These are phyloP conservation scores for Lactarius pseudohatsudake DNA, from an alignment of 768 basidiomycete species.

Conservation along the genomic window DNA sequence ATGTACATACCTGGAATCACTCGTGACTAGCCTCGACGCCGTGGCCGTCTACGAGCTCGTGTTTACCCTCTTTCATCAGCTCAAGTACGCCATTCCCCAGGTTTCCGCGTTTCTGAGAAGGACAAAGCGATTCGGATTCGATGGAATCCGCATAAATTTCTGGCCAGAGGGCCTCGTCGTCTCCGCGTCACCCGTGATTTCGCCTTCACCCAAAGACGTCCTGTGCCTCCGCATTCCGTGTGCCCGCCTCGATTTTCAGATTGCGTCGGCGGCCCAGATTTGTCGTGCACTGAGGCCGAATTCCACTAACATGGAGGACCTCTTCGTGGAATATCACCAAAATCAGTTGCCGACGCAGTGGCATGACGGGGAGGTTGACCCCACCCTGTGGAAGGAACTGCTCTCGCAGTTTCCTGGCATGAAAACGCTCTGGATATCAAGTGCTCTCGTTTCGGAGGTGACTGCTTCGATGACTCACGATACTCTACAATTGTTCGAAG, in stretches of 20 bases:
- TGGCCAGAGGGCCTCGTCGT: background rate
- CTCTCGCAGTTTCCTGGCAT: background rate
- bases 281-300: conserved; percentile 1
- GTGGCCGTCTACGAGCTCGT: background rate
- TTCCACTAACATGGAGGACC: conserved; percentile 3
- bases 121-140: conserved; percentile 7
- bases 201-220: background rate
- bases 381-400: background rate
- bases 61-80: conserved; percentile 11
- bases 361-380: background rate
- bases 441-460: conserved; percentile 1
- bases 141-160: conserved; percentile 2
- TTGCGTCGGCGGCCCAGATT: conserved; percentile 4
- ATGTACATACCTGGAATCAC: conserved; percentile 1
- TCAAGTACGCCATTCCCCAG: conserved; percentile 3
- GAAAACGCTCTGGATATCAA: conserved; percentile 15
- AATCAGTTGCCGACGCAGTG: background rate
- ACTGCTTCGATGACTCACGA: background rate
- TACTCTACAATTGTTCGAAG: background rate
- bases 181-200: background rate
- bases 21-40: background rate
- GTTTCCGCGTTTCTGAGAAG: conserved; percentile 2
- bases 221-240: background rate
- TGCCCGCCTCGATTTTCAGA: conserved; percentile 1
- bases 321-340: conserved; percentile 5